Evolutionary conservation across 768 basidiomycete species (phyloP).

Genomic region (Lentinula aciculospora): DNA sequence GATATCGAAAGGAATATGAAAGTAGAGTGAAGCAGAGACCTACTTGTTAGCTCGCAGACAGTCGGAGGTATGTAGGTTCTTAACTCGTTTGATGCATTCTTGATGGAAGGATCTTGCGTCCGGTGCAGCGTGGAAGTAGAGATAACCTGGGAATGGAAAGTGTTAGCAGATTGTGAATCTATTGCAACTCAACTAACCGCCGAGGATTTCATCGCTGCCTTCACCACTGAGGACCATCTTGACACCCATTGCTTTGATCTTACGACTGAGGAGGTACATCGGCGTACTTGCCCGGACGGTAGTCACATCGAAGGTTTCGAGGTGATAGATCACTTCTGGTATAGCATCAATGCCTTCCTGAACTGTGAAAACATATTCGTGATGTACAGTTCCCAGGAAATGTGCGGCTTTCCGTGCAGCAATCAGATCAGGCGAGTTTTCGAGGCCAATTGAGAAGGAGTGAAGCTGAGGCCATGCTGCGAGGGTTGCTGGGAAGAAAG

Average conservation of each 20-base stretch:
- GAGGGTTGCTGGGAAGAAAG: slow-evolving; percentile 48
- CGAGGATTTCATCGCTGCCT: slow-evolving; percentile 96
- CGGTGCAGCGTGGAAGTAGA: slow-evolving; percentile 99
- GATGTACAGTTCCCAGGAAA: slow-evolving; percentile 91
- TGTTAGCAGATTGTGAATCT: neutral
- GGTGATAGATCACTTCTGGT: slow-evolving; percentile 95
- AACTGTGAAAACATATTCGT: slow-evolving; percentile 97
- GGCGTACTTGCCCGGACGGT: slow-evolving; percentile 97
- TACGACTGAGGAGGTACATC: slow-evolving; percentile 96
- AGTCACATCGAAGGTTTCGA: slow-evolving; percentile 98
- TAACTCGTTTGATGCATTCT: slow-evolving; percentile 90
- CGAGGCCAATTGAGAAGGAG: slow-evolving; percentile 95
- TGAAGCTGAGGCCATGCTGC: slow-evolving; percentile 94
- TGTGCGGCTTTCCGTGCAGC: slow-evolving; percentile 92
- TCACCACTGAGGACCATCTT: slow-evolving; percentile 99
- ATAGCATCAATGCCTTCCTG: slow-evolving; percentile 97
- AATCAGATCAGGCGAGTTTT: slow-evolving; percentile 90
- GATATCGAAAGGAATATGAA: neutral
- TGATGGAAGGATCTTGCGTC: slow-evolving; percentile 86
- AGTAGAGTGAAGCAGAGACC: slow-evolving; percentile 15
- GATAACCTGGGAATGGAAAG: slow-evolving; percentile 59
- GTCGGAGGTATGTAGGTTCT: slow-evolving; percentile 96
- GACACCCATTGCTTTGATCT: slow-evolving; percentile 99
- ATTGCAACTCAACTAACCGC: slow-evolving; percentile 48
- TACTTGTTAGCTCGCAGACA: slow-evolving; percentile 98